Conservation (phyloP, 768 basidiomycete species). For the Mycena olivaceomarginata region DNA sequence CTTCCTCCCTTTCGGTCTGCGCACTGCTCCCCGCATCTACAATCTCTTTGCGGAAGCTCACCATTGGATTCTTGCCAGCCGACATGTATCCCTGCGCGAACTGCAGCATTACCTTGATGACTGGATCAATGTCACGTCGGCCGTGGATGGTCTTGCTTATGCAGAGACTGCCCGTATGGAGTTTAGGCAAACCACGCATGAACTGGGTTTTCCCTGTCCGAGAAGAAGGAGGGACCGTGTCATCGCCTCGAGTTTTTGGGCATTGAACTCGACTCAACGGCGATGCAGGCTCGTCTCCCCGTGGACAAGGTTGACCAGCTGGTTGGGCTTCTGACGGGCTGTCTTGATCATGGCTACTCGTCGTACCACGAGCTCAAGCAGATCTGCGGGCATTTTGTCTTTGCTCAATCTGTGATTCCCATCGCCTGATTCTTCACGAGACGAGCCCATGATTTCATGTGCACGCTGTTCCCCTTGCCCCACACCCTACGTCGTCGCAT, state of each 20-base stretch:
- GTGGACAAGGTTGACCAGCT: conserved; percentile 41
- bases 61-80: conserved; percentile 18
- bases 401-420: no score
- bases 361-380: no score
- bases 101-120: conserved; percentile 50
- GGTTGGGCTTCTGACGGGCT: not conserved
- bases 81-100: conserved; percentile 15
- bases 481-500: no score
- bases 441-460: no score
- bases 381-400: no score
- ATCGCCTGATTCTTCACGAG: no score
- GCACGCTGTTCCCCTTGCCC: no score
- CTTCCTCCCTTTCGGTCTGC: conserved; percentile 46
- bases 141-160: not conserved
- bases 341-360: not conserved
- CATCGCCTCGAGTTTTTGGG: conserved; percentile 46
- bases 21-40: conserved; percentile 49
- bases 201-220: conserved; percentile 43
- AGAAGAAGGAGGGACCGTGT: conserved; percentile 40
- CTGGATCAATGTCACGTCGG: not conserved
- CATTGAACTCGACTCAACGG: conserved; percentile 41
- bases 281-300: conserved; percentile 47
- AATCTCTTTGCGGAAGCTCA: conserved; percentile 37
- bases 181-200: conserved; percentile 12
- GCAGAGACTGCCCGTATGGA: not conserved